Evolutionary conservation across 805 yeast genomes (phyloP).

Genomic region (Nakazawaea ishiwadae): DNA sequence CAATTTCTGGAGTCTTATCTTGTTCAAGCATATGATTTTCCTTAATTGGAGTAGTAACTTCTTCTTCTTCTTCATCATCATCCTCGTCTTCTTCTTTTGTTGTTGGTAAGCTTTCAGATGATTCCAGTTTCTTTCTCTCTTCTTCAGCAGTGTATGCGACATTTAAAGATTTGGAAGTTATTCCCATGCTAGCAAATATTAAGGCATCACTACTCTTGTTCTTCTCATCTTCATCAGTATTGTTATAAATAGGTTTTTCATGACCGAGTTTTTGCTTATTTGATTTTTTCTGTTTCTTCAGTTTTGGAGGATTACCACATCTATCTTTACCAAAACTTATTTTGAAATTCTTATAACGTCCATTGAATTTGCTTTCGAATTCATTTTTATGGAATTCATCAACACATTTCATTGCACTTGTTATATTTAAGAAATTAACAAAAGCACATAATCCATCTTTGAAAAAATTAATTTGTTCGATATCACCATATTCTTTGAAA

Average conservation of each 20-base stretch:
- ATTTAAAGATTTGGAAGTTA: constrained; percentile 19
- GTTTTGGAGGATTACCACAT: constrained; percentile 70
- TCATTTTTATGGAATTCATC: constrained; percentile 44
- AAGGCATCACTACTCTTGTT: constrained; percentile 4
- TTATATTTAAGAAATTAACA: constrained; percentile 61
- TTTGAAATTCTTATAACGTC: constrained; percentile 48
- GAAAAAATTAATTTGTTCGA: constrained; percentile 73
- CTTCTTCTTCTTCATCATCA: neutral
- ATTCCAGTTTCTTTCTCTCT: neutral
- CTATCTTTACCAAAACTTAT: constrained; percentile 75
- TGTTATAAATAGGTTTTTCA: neutral
- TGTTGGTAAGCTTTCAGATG: neutral
- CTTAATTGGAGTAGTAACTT: neutral
- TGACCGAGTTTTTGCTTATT: constrained; percentile 13
- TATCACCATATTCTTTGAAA: constrained; percentile 59
- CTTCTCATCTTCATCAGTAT: constrained; percentile 13
- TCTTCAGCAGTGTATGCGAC: neutral
- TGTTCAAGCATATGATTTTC: neutral
- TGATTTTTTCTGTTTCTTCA: constrained; percentile 35
- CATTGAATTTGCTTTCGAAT: constrained; percentile 34
- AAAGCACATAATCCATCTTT: constrained; percentile 72
- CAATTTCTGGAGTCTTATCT: neutral
- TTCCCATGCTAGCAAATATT: constrained; percentile 22
- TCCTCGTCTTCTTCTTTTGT: neutral
- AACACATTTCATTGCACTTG: constrained; percentile 59